phyloP scores from a whole-genome alignment of 176 grass and related monocot species.

The Eragrostis nindensis region DNA sequence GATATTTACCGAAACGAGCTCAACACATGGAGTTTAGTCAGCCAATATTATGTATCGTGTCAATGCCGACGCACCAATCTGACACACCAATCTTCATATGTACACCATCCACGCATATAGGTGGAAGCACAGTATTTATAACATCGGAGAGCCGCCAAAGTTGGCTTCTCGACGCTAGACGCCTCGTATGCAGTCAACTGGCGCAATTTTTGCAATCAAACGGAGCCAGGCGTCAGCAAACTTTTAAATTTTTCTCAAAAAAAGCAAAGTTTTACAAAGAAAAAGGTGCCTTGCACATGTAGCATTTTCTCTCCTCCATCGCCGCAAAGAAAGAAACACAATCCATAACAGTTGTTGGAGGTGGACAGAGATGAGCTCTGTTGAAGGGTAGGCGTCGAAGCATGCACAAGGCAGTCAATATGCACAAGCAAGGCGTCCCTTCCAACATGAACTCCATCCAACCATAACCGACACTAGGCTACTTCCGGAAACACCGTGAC shows the following conservation, averaged over 20 bases:
- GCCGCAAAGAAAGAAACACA: neutral
- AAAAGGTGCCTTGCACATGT: neutral
- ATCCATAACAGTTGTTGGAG: neutral
- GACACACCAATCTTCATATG: neutral
- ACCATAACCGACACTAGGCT: neutral
- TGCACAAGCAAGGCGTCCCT: constrained; percentile 4
- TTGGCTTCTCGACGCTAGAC: too few relatives aligned
- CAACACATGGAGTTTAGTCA: neutral
- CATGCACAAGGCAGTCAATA: constrained; percentile 4
- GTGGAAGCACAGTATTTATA: neutral
- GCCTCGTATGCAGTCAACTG: neutral
- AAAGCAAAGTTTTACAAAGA: too few relatives aligned
- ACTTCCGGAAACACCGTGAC: neutral
- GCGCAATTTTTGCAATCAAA: neutral
- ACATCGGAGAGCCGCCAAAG: too few relatives aligned
- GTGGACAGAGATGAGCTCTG: too few relatives aligned
- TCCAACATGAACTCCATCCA: neutral
- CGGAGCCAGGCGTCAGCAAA: neutral
- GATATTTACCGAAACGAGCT: neutral
- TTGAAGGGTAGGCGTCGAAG: neutral
- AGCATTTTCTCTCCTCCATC: constrained; percentile 5
- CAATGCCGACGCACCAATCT: neutral
- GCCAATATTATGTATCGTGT: neutral
- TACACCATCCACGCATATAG: too few relatives aligned
- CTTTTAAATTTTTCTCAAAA: too few relatives aligned